Base-by-base conservation (phyloP, 2,329 filamentous ascomycete species). In the Zymoseptoria crescenta region DNA sequence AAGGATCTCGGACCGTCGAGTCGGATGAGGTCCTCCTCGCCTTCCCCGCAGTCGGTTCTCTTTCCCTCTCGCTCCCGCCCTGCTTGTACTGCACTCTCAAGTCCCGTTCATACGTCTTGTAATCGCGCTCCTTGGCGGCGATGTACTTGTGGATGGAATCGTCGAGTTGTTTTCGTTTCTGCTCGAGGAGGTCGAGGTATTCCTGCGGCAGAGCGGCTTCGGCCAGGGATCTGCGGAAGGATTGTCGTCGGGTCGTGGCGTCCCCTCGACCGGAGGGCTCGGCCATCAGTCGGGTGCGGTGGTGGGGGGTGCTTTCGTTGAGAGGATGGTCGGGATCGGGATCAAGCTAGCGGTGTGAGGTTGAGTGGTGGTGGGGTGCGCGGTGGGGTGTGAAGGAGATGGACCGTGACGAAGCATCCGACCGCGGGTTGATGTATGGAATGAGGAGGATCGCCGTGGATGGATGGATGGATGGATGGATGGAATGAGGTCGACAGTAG, bases 71-170 rank as follows among this genome's bases (percentile, higher is more conserved):
- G 10, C 55, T 56, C 51, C 52, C 53, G 16, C 56, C 60, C 48
- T 57, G 54, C 57, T 62, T 61, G 49, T 62, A 57, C 57, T 65
- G 62, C 41, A 63, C 60, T 45, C 60, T 63, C 57, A 72, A 48
- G 29, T 74, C 71, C 60, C 68, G 70, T 62, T 73, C 71, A 58
- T 64, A 72, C n/a, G 63, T 60, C 61, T 72, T 71, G 57, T 70
- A 73, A 53, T 74, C 72, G 45, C 71, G 59, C 57, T 74, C 72
- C 61, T 74, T 74, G 51, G 67, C 59, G 9, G 72, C 71, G 50
- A 74, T 72, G 62, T 72, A 74, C 50, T 70, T 71, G 63, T 73
- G 72, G 55, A 74, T 73, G 8, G 68, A 70, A 16, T 74, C 72
- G 57, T 74, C 72, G 50, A 74, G 63, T 62, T 71, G 69, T 55